phyloP scores from a whole-genome alignment of 768 basidiomycete genomes.

The Suillus subluteus region DNA sequence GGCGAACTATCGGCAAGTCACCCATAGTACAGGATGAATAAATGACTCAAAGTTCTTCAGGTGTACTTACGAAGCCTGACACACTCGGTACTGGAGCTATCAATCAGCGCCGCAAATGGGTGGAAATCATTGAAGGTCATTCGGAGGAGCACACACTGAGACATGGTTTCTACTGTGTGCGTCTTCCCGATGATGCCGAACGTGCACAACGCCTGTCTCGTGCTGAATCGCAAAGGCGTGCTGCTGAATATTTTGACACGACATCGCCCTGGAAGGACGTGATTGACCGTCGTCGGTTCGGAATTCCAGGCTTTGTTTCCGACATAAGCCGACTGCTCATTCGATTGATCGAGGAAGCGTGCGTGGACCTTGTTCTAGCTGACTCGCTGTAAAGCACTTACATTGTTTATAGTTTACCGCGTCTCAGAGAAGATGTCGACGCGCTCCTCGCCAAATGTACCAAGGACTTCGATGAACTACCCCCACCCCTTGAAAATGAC shows the following conservation, averaged over 20 bases:
- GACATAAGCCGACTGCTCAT: slow-evolving; percentile 42
- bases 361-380: slow-evolving; percentile 8
- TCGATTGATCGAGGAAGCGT: slow-evolving; percentile 37
- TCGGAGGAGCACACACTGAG: slow-evolving; percentile 35
- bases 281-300: slow-evolving; percentile 33
- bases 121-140: slow-evolving; percentile 46
- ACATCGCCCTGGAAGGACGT: slow-evolving; percentile 42
- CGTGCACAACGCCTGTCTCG: slow-evolving; percentile 34
- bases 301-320: slow-evolving; percentile 38
- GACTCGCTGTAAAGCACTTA: background rate
- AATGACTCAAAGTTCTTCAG: slow-evolving; percentile 29
- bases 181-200: slow-evolving; percentile 44
- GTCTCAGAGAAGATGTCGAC: slow-evolving; percentile 31
- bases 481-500: slow-evolving; percentile 35
- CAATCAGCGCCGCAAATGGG: slow-evolving; percentile 42
- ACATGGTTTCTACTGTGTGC: slow-evolving; percentile 48
- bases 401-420: slow-evolving; percentile 29
- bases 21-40: background rate
- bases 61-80: slow-evolving; percentile 61
- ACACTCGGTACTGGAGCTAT: slow-evolving; percentile 42
- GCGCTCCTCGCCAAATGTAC: slow-evolving; percentile 29
- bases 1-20: slow-evolving; percentile 53
- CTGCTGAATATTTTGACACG: slow-evolving; percentile 2
- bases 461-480: slow-evolving; percentile 31
- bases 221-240: slow-evolving; percentile 33